Conservation (phyloP, 352 stramenopile genomes). For the Pythium phragmitis region DNA sequence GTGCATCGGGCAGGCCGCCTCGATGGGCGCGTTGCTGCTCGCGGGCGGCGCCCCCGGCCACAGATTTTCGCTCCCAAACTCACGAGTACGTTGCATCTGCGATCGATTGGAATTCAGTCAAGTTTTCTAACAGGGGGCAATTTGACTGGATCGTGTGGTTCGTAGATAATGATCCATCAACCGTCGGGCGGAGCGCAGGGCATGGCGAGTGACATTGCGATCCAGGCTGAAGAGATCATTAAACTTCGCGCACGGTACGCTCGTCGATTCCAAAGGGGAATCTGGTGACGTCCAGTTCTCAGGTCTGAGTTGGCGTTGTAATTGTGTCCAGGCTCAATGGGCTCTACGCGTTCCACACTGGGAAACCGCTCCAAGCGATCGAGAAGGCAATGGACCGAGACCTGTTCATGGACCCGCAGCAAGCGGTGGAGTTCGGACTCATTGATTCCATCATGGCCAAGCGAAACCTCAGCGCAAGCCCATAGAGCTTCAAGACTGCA, state of each 20-base stretch:
- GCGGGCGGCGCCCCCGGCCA: conserved; percentile 88
- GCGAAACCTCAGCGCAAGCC: conserved; percentile 28
- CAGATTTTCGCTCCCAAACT: conserved; percentile 93
- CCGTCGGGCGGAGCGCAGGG: conserved; percentile 94
- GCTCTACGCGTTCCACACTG: conserved; percentile 70
- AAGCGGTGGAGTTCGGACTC: conserved; percentile 79
- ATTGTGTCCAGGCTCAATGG: conserved; percentile 56
- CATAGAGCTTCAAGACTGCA: not conserved
- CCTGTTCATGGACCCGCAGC: conserved; percentile 79
- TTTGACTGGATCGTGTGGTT: not conserved
- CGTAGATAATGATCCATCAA: conserved; percentile 97
- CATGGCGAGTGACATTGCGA: conserved; percentile 98
- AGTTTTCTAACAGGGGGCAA: not conserved
- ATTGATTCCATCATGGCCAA: conserved; percentile 82
- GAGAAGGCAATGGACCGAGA: conserved; percentile 88
- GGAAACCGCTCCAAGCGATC: conserved; percentile 72
- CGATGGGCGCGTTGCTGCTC: conserved; percentile 96
- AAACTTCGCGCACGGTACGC: conserved; percentile 67
- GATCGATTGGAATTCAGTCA: not conserved
- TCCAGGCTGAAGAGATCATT: conserved; percentile 99
- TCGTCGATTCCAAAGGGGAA: conserved; percentile 2
- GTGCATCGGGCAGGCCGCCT: conserved; percentile 96
- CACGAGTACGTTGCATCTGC: conserved; percentile 60
- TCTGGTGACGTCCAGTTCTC: not conserved
- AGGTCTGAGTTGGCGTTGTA: not conserved